Conservation (phyloP, 192 early-diverging fungal species). For the Dimargaris cristalligena region DNA sequence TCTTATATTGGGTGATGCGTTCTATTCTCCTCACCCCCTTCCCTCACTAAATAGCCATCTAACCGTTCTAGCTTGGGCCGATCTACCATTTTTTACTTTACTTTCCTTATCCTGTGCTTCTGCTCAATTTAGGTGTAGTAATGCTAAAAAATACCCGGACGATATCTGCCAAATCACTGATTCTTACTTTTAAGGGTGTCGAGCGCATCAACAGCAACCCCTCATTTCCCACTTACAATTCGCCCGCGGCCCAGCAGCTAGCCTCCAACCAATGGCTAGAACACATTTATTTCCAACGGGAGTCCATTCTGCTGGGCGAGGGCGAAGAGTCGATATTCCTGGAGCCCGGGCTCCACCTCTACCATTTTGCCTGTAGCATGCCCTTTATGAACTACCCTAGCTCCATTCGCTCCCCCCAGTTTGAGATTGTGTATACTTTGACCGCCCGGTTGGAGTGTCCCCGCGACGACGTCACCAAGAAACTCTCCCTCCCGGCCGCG, state of each 20-base stretch:
- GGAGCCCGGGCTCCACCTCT: conserved; percentile 8
- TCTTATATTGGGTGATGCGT: too few relatives aligned
- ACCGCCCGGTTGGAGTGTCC: neutral
- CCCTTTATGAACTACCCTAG: conserved; percentile 10
- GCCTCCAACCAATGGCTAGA: conserved; percentile 8
- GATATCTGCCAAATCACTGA: neutral
- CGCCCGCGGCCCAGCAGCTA: neutral
- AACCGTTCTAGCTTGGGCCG: too few relatives aligned
- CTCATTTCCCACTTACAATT: neutral
- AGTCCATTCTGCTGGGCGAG: conserved; percentile 2
- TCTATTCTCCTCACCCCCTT: too few relatives aligned
- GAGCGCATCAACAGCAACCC: conserved; percentile 9
- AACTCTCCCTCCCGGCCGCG: neutral
- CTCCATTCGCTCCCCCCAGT: conserved; percentile 1
- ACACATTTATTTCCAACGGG: conserved; percentile 2
- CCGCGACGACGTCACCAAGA: neutral
- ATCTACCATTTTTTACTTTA: neutral
- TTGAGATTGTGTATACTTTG: conserved; percentile 10
- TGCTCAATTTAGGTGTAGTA: conserved; percentile 2
- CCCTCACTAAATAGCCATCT: too few relatives aligned
- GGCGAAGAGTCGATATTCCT: neutral
- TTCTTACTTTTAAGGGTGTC: neutral
- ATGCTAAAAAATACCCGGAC: neutral
- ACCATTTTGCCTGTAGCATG: conserved; percentile 3
- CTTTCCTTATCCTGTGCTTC: neutral